Percentiles rank a stretch among this genome's conserved stretches.
phyloP scores from a whole-genome alignment of 805 yeast species.

The Starmerella ratchasimensis region DNA sequence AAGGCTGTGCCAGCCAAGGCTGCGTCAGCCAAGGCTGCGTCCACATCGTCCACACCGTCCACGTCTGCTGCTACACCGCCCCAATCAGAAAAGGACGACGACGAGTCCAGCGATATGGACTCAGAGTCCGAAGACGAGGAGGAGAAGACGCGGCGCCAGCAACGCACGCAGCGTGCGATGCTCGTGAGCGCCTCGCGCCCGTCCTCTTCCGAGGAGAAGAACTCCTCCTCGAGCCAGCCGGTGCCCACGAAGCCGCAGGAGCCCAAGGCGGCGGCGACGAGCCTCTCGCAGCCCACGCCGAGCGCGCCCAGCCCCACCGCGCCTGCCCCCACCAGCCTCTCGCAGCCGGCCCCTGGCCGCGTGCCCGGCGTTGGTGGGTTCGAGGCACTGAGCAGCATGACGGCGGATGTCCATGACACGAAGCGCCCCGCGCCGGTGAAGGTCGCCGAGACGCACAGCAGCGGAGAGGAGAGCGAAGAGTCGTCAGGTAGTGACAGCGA shows the following conservation, averaged over 20 bases:
- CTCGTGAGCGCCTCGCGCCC: constrained; percentile 1
- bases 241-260: not conserved
- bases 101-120: not conserved
- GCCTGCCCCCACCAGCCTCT: not conserved
- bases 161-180: constrained; percentile 1
- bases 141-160: constrained; percentile 1
- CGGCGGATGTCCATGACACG: constrained; percentile 5
- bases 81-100: not conserved
- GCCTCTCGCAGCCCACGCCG: not conserved
- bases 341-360: not conserved
- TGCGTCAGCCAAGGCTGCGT: too few species aligned
- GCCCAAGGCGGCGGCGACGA: not conserved
- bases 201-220: not conserved
- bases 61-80: not conserved
- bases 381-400: constrained; percentile 1
- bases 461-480: constrained; percentile 5
- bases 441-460: not conserved
- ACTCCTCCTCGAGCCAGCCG: not conserved
- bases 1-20: too few species aligned
- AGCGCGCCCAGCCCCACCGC: not conserved
- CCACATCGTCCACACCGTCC: not conserved
- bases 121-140: constrained; percentile 2
- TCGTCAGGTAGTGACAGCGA: not conserved
- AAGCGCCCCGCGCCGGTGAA: not conserved
- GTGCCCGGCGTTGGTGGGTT: constrained; percentile 11